Evolutionary conservation across 768 basidiomycete genomes (phyloP).

Genomic region (Boletus subparvulus): DNA sequence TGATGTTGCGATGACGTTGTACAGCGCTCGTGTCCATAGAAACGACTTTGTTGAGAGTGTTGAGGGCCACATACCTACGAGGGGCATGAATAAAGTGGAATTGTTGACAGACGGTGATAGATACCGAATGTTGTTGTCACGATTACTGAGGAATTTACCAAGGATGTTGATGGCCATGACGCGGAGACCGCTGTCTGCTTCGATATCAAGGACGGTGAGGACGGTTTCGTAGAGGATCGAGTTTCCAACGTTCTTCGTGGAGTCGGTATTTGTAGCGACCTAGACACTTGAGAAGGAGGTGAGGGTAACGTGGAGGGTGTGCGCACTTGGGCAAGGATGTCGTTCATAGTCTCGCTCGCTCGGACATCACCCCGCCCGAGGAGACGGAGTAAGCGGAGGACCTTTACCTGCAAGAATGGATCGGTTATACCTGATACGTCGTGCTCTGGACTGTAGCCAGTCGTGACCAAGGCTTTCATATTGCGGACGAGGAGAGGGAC

Average conservation of each 20-base stretch:
- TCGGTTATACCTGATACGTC: conserved; percentile 99
- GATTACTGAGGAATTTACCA: conserved; percentile 95
- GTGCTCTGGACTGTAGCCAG: conserved; percentile 97
- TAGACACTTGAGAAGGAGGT: conserved; percentile 29
- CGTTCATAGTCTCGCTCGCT: conserved; percentile 97
- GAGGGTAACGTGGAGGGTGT: background rate
- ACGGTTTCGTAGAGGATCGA: conserved; percentile 98
- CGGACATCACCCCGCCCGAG: conserved; percentile 81
- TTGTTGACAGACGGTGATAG: conserved; percentile 19
- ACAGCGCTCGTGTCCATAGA: conserved; percentile 98
- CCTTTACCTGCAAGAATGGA: conserved; percentile 92
- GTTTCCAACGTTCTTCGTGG: conserved; percentile 97
- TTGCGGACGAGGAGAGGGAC: conserved; percentile 93
- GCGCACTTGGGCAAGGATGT: conserved; percentile 89
- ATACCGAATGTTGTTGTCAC: conserved; percentile 98
- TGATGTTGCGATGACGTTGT: conserved; percentile 95
- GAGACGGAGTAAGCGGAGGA: conserved; percentile 83
- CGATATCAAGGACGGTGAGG: conserved; percentile 92
- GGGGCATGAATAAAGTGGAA: conserved; percentile 1
- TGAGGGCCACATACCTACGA: conserved; percentile 90
- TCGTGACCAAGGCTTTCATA: conserved; percentile 91
- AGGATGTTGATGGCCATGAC: conserved; percentile 99
- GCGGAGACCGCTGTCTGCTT: conserved; percentile 91
- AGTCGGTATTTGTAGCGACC: conserved; percentile 99
- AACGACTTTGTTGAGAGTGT: conserved; percentile 98